Conservation (phyloP, 2,329 filamentous ascomycete genomes). For the Aulographum hederae region DNA sequence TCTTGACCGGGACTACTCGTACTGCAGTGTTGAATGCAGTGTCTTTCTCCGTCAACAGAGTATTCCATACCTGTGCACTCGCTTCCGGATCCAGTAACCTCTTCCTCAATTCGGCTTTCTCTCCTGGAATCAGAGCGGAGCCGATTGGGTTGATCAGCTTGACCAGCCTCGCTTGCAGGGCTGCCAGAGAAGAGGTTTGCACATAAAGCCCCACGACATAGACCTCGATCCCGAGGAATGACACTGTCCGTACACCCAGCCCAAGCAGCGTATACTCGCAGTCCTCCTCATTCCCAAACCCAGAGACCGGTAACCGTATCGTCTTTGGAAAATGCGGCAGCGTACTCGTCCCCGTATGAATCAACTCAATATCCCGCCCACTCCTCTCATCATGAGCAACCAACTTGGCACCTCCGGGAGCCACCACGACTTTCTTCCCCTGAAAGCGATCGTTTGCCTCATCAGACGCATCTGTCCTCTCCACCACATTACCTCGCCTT, state of each 20-base stretch:
- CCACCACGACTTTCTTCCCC: constrained; percentile 37
- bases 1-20: constrained; percentile 74
- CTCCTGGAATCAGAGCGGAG: constrained; percentile 64
- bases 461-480: background rate
- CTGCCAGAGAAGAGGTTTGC: constrained; percentile 61
- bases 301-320: constrained; percentile 39
- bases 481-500: too few relatives aligned
- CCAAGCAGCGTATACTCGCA: constrained; percentile 84
- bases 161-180: constrained; percentile 62
- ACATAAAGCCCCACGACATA: constrained; percentile 92
- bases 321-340: constrained; percentile 63
- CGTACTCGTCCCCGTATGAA: constrained; percentile 65
- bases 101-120: constrained; percentile 56
- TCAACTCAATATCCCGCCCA: constrained; percentile 47
- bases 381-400: constrained; percentile 18
- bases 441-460: constrained; percentile 23
- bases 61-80: constrained; percentile 58
- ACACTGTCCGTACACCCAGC: constrained; percentile 74
- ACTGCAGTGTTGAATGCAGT: constrained; percentile 57
- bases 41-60: constrained; percentile 41
- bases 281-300: constrained; percentile 26
- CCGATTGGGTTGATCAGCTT: constrained; percentile 59
- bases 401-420: constrained; percentile 43
- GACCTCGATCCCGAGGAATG: constrained; percentile 76
- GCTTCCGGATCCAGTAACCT: constrained; percentile 50